phyloP scores from a whole-genome alignment of 106 monocot genomes.

The Xerophyta viscosa region DNA sequence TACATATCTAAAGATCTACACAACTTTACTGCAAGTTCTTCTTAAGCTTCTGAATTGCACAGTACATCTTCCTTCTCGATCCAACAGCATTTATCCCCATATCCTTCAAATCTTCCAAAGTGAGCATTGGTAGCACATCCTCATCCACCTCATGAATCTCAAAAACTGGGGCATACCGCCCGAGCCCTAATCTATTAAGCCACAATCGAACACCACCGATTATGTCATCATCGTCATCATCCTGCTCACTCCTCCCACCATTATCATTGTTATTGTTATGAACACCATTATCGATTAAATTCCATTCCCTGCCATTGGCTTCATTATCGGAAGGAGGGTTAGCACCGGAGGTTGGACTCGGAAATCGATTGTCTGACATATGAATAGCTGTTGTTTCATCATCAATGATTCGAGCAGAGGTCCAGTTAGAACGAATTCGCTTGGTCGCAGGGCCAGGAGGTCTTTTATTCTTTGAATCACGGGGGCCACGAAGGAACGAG shows the following conservation, averaged over 20 bases:
- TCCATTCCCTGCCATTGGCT: no score
- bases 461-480: no score
- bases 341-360: not conserved
- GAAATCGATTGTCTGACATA: no score
- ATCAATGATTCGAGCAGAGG: not conserved
- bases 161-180: slow-evolving; percentile 58
- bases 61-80: slow-evolving; percentile 78
- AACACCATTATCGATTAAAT: no score
- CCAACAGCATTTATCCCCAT: slow-evolving; percentile 96
- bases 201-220: slow-evolving; percentile 57
- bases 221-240: slow-evolving; percentile 6
- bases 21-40: slow-evolving; percentile 13
- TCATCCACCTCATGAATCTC: slow-evolving; percentile 94
- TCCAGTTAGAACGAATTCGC: slow-evolving; percentile 15
- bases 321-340: no score
- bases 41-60: slow-evolving; percentile 73
- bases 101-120: slow-evolving; percentile 80
- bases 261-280: no score
- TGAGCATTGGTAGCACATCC: slow-evolving; percentile 76
- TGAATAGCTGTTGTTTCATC: no score
- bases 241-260: no score
- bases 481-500: no score
- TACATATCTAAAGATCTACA: not conserved
- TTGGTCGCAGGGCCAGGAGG: no score
- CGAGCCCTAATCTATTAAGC: slow-evolving; percentile 61